A percentile compares a stretch with the other conserved stretches of the same genome.
These are phyloP conservation scores for Termitomyces sp. DNA, from an alignment of 768 basidiomycete species.

Conservation along the genomic window DNA sequence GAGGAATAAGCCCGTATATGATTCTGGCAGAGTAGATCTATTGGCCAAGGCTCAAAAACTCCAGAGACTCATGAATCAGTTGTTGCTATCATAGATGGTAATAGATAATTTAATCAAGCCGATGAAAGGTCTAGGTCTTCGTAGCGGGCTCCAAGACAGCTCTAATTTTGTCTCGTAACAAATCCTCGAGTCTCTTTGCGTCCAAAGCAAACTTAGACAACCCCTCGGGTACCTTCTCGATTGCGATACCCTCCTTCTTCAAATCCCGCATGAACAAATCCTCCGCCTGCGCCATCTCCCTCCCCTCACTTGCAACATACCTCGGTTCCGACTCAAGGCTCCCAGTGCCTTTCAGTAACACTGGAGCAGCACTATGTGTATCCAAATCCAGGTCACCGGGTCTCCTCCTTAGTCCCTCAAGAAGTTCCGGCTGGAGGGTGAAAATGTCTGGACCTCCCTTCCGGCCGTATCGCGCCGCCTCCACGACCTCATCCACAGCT, in stretches of 20 bases:
- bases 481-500: conserved; percentile 25
- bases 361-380: too few relatives aligned
- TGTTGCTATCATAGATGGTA: too few relatives aligned
- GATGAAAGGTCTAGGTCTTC: too few relatives aligned
- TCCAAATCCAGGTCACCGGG: too few relatives aligned
- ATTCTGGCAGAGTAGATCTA: conserved; percentile 73
- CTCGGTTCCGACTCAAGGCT: neutral
- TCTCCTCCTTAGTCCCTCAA: conserved; percentile 19
- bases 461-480: conserved; percentile 20
- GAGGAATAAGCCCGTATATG: conserved; percentile 59
- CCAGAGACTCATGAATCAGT: conserved; percentile 15
- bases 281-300: neutral
- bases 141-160: too few relatives aligned
- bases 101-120: too few relatives aligned
- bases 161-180: conserved; percentile 12
- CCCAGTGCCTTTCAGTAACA: too few relatives aligned
- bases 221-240: conserved; percentile 30
- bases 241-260: conserved; percentile 20
- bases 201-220: conserved; percentile 28
- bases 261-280: conserved; percentile 18
- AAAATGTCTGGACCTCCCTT: conserved; percentile 24
- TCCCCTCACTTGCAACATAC: neutral
- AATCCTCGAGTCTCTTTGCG: conserved; percentile 22
- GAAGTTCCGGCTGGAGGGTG: conserved; percentile 27
- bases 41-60: conserved; percentile 71